Base-by-base conservation (phyloP, 176 grass and related monocot genomes). In the Rhynchospora breviuscula region DNA sequence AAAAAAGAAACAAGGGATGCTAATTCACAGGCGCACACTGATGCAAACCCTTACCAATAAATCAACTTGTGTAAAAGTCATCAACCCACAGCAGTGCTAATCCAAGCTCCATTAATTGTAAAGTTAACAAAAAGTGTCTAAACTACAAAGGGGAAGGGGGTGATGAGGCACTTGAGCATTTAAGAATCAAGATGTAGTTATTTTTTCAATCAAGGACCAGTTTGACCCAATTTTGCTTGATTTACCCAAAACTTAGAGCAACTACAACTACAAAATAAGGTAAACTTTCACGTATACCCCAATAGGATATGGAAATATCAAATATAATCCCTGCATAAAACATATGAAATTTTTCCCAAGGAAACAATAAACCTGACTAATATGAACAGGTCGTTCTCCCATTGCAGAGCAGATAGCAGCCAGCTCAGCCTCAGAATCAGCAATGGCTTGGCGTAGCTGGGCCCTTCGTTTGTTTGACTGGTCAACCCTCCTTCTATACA, bases 401-500 rank as follows among this genome's bases (percentile, higher is more conserved):
- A 91, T 79, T 6, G 85, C 82, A 83, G 85, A 94, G 82, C 89
- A 94, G 53, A 94, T 67, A 66, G 89, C 66, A 4, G 87, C 87
- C 47, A 94, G 83, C 75, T 94, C 89, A 48, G 89, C 87, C 85
- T 94, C 83, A 25, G 85, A 73, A 80, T 94, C 89, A 22, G 89
- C 89, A 69, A 94, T 91, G 54, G 87, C 85, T 81, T 91, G 92
- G 17, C 85, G 85, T 22, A 94, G 87, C 87, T 94, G 87, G 10
- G 92, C 92, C 25, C 92, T 90, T 72, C 79, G 70, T 40, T 85
- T 85, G 79, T 84, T 94, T 13, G 92, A 89, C 66, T 78, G 87
- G 80, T 94, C 89, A 83, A 94, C 92, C 85, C 87, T 94, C 74
- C 89, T 89, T 84, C 83, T 78, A 82, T 86, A 91, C 10, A 89